Conservation (phyloP, 371 early-diverging fungal genomes). For the Encephalitozoon romaleae region DNA sequence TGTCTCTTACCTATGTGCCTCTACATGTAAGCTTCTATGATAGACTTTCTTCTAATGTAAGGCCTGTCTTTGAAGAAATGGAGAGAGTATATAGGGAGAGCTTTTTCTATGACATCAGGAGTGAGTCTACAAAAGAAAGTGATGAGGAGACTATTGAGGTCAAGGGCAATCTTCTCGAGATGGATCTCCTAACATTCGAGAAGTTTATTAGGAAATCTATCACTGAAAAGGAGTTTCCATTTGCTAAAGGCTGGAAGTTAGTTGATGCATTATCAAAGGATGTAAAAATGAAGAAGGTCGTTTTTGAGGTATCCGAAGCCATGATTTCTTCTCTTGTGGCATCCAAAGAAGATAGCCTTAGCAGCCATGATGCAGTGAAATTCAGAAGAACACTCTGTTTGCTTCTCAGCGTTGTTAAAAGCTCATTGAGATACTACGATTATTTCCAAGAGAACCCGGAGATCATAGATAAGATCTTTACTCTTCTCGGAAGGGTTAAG, state of each 20-base stretch:
- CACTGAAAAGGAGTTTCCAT: constrained; percentile 18
- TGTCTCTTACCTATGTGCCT: constrained; percentile 27
- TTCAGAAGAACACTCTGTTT: not conserved
- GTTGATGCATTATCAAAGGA: constrained; percentile 13
- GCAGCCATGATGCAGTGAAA: not conserved
- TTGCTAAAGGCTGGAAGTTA: constrained; percentile 30
- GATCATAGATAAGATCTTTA: not conserved
- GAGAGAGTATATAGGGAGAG: constrained; percentile 32
- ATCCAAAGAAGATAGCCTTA: not conserved
- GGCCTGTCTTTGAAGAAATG: constrained; percentile 40
- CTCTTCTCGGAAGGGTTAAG: not conserved
- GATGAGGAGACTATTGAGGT: constrained; percentile 1
- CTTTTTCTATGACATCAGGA: constrained; percentile 22
- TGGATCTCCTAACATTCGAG: not conserved
- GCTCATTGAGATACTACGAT: not conserved
- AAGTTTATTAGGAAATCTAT: not conserved
- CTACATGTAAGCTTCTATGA: constrained; percentile 33
- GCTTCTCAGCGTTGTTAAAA: not conserved
- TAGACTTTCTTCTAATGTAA: constrained; percentile 20
- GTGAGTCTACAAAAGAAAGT: not conserved
- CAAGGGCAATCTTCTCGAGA: not conserved
- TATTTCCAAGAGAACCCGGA: not conserved
- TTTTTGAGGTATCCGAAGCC: not conserved
- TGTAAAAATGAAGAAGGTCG: not conserved
- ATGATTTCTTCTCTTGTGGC: not conserved